Percentiles rank a stretch among this genome's conserved stretches.
These are phyloP conservation scores for Calonectria pauciramosa DNA, from an alignment of 2,329 filamentous ascomycete species.

Conservation along the genomic window DNA sequence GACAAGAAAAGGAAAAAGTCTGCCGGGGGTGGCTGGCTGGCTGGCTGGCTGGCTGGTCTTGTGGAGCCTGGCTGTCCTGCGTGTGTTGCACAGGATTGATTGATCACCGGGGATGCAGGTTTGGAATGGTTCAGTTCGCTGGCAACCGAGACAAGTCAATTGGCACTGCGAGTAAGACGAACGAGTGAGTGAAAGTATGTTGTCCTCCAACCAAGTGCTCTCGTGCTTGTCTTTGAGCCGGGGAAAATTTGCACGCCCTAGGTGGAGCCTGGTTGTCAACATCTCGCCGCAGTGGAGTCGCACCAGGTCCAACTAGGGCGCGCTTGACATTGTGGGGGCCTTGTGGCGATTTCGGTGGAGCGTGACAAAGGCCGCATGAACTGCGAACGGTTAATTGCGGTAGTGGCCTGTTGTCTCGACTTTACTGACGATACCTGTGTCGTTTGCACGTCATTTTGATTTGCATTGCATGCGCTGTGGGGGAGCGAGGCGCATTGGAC, in stretches of 20 bases:
- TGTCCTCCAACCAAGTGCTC: not conserved
- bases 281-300: not conserved
- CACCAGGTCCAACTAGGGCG: not conserved
- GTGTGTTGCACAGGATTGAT: not conserved
- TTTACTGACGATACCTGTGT: not conserved
- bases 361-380: not conserved
- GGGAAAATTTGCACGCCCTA: slow-evolving; percentile 8
- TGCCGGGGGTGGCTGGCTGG: not conserved
- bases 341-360: not conserved
- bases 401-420: not conserved
- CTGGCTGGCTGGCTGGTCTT: too few species aligned
- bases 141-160: not conserved
- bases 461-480: not conserved
- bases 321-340: not conserved
- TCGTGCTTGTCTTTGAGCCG: not conserved
- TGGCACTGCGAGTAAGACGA: not conserved
- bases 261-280: not conserved
- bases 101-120: not conserved
- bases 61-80: not conserved
- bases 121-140: not conserved
- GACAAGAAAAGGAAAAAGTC: not conserved
- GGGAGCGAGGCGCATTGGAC: not conserved
- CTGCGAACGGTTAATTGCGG: not conserved
- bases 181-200: too few species aligned
- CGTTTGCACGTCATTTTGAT: not conserved